Percentiles rank a stretch among this genome's conserved stretches.
Conservation (phyloP, 1,284 basidiomycete genomes). For the Uromyces viciae-fabae region DNA sequence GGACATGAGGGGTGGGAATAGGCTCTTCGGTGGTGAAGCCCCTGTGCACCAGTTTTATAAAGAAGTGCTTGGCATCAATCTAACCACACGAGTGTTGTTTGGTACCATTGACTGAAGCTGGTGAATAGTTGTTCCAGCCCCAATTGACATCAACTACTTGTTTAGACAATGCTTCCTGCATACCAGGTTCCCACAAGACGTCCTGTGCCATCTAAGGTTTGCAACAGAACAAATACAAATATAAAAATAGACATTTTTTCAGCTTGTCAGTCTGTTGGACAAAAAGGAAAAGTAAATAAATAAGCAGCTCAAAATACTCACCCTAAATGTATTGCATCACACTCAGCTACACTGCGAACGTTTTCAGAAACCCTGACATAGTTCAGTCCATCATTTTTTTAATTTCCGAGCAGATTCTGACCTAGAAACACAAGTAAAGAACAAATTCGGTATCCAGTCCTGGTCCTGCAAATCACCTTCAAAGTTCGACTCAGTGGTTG, state of each 20-base stretch:
- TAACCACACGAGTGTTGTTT: constrained; percentile 74
- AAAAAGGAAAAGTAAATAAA: no score
- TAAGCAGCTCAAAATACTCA: constrained; percentile 58
- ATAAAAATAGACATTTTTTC: no score
- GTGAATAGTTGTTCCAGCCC: constrained; percentile 84
- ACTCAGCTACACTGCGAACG: constrained; percentile 66
- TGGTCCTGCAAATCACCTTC: background rate
- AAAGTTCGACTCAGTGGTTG: constrained; percentile 49
- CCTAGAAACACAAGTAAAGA: constrained; percentile 82
- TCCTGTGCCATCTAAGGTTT: constrained; percentile 83
- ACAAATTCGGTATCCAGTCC: constrained; percentile 66
- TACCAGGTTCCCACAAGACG: constrained; percentile 74
- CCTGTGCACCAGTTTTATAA: no score
- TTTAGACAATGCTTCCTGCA: constrained; percentile 77
- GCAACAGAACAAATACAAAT: no score
- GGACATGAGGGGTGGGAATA: no score
- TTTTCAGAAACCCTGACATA: constrained; percentile 66
- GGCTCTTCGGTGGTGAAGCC: no score
- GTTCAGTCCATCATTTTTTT: constrained; percentile 57
- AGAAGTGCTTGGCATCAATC: constrained; percentile 98
- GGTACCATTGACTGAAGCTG: constrained; percentile 75
- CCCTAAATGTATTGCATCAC: constrained; percentile 86
- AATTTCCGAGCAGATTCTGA: constrained; percentile 73
- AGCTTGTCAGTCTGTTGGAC: no score
- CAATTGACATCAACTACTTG: constrained; percentile 92